Evolutionary conservation across 495 filamentous ascomycete genomes (phyloP), one percentile per base, ranked within the genome.

Genomic region (Chaetomidium leptoderma): DNA sequence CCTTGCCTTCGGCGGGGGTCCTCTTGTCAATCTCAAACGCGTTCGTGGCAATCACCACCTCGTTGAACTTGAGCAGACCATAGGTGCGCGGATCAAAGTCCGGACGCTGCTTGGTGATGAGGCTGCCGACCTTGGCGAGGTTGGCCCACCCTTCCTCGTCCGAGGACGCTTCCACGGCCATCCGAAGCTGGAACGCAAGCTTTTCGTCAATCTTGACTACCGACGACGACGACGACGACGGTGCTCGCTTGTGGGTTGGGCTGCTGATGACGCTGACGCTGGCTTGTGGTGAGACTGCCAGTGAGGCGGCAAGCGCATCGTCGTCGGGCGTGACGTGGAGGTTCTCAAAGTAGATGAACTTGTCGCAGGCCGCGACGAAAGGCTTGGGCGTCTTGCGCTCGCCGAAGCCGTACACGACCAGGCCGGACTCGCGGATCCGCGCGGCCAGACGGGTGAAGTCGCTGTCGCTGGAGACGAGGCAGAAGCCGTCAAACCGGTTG

Each of bases 101-200:
- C 33, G 27, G 60, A 53, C 30, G 64, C 58, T 49, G 66, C 61
- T 45, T 71, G 67, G 49, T 70, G 72, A 52, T 74, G 16, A 63
- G 27, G 7, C 10, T 4, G 17, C 42, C 45, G 10, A 63, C 61
- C 21, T 48, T 10, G 30, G 37, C 53, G 19, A 63, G 57, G 7
- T 29, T 21, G 4, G 47, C 47, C 47, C 47, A 50, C 24, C 16
- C 1, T 19, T 59, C 61, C 3, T 63, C 39, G 23, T 56, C 39
- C n/a, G 56, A 63, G n/a, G 44, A 29, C 5, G 45, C 44, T 29
- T 55, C 52, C 1, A 59, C 47, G 8, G 57, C 44, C 36, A 26
- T 16, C 17, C 27, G 37, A 24, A 63, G 40, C 27, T 43, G 50
- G 17, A 14, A 9, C 21, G n/a, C 26, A 29, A 58, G 17, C n/a